These are phyloP conservation scores for Aspergillus baeticus DNA, from an alignment of 495 filamentous ascomycete species.

Conservation along the genomic window DNA sequence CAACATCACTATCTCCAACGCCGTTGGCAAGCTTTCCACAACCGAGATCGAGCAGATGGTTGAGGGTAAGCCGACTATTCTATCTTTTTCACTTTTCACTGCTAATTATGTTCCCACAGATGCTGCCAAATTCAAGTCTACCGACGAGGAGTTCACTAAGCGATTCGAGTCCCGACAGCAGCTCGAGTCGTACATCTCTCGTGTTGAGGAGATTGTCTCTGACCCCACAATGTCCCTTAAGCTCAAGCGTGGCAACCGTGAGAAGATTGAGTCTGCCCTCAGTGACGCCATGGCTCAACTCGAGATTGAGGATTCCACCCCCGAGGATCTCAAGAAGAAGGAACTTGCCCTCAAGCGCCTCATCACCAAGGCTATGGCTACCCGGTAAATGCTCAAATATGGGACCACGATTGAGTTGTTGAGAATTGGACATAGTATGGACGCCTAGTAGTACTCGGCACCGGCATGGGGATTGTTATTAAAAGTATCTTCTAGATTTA, in stretches of 20 bases:
- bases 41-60: slow-evolving; percentile 98
- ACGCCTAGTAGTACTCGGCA: slow-evolving; percentile 8
- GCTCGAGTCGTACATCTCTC: slow-evolving; percentile 97
- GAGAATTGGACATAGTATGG: slow-evolving; percentile 3
- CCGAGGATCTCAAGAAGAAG: slow-evolving; percentile 99
- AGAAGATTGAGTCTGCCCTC: slow-evolving; percentile 96
- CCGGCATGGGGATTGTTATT: slow-evolving; percentile 15
- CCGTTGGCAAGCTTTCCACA: slow-evolving; percentile 95
- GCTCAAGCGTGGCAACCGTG: slow-evolving; percentile 98
- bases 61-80: slow-evolving; percentile 72
- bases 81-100: too few species aligned
- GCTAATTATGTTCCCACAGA: slow-evolving; percentile 43
- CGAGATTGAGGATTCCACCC: slow-evolving; percentile 81
- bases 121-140: slow-evolving; percentile 97
- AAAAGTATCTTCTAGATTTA: slow-evolving; percentile 38
- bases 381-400: slow-evolving; percentile 57
- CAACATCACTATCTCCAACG: slow-evolving; percentile 99
- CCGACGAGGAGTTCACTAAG: slow-evolving; percentile 98
- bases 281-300: slow-evolving; percentile 84
- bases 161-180: slow-evolving; percentile 97
- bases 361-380: slow-evolving; percentile 95
- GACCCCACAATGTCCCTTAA: slow-evolving; percentile 95
- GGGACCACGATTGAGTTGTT: background rate
- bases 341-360: slow-evolving; percentile 96
- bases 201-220: slow-evolving; percentile 97